phyloP scores from a whole-genome alignment of 2,329 filamentous ascomycete genomes.

The Cladosporium colombiae region DNA sequence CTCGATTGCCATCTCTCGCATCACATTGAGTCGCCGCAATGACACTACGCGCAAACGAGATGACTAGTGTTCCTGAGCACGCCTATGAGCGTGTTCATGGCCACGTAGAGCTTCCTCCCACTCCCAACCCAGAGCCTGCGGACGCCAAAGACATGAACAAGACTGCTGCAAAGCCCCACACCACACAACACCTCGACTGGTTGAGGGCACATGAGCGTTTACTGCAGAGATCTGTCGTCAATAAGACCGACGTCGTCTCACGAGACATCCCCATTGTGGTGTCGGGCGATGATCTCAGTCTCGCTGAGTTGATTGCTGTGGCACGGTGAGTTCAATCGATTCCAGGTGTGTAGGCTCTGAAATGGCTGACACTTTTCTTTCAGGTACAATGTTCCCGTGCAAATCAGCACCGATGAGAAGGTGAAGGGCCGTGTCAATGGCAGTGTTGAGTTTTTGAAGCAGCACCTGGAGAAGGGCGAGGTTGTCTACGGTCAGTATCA shows the following conservation, averaged over 20 bases:
- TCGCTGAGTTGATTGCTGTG: slow-evolving; percentile 20
- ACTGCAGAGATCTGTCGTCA: neutral
- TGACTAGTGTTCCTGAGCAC: slow-evolving; percentile 12
- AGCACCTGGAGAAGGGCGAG: slow-evolving; percentile 18
- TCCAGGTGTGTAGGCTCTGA: neutral
- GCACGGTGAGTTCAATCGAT: slow-evolving; percentile 10
- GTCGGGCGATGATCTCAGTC: slow-evolving; percentile 16
- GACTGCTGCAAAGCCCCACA: slow-evolving; percentile 2
- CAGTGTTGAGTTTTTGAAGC: slow-evolving; percentile 19
- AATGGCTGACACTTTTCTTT: neutral
- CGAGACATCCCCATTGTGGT: slow-evolving; percentile 15
- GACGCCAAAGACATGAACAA: slow-evolving; percentile 6
- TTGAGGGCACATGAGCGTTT: slow-evolving; percentile 8
- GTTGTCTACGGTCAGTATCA: slow-evolving; percentile 17
- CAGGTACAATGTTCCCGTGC: slow-evolving; percentile 17
- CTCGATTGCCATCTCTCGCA: neutral
- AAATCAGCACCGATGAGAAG: slow-evolving; percentile 18
- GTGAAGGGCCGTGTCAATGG: slow-evolving; percentile 17
- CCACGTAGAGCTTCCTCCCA: slow-evolving; percentile 11
- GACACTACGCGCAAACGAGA: slow-evolving; percentile 8
- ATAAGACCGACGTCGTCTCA: neutral
- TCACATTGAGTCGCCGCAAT: slow-evolving; percentile 1
- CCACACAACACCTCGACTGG: slow-evolving; percentile 4
- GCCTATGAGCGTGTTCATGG: slow-evolving; percentile 13
- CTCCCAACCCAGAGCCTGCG: slow-evolving; percentile 14